Conservation (phyloP, 176 grass and related monocot genomes). For the bread wheat (Triticum aestivum) region IWGSC_CS_RefSeq_v2.1 NC_057809.1:537634997-537635496, state of each 20-base stretch:
- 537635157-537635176: neutral
- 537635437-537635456: constrained; percentile 10
- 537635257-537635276: neutral
- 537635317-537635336: neutral
- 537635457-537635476: neutral
- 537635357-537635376: neutral
- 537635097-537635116: neutral
- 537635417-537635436: constrained; percentile 5
- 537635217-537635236: neutral
- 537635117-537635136: neutral
- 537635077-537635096: neutral
- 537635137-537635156: neutral
- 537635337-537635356: neutral
- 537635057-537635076: neutral
- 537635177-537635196: neutral
- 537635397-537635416: neutral
- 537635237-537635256: constrained; percentile 23
- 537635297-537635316: neutral
- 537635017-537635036: neutral
- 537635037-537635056: neutral
- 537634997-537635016: neutral
- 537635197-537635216: neutral
- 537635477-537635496: constrained; percentile 24
- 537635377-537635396: neutral
- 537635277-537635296: neutral